Evolutionary conservation across 1,284 basidiomycete genomes (phyloP).

Genomic region (Cutaneotrichosporon cyanovorans): DNA sequence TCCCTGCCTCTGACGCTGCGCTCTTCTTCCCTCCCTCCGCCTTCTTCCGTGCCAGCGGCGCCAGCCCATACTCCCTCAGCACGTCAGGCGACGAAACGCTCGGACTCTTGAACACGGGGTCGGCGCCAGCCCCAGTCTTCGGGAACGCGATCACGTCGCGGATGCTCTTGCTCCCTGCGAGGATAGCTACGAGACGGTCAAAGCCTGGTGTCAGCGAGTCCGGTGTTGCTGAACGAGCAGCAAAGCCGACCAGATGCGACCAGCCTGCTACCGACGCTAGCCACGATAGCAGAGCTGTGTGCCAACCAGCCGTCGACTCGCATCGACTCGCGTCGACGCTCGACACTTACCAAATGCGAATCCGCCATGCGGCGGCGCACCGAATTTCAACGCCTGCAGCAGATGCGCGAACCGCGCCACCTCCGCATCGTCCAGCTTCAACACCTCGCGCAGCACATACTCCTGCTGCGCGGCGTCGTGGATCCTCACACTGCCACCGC

Average conservation of each 20-base stretch:
- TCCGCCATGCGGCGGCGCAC: slow-evolving; percentile 93
- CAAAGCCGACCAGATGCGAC: neutral
- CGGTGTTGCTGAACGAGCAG: too few relatives aligned
- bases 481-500: slow-evolving; percentile 85
- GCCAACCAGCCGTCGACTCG: too few relatives aligned
- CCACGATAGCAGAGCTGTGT: too few relatives aligned
- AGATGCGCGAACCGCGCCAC: slow-evolving; percentile 71
- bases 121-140: slow-evolving; percentile 74
- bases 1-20: neutral
- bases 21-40: neutral
- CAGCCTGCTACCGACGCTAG: neutral
- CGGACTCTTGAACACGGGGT: slow-evolving; percentile 82
- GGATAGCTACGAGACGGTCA: slow-evolving; percentile 82
- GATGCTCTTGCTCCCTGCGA: slow-evolving; percentile 75
- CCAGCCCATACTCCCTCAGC: slow-evolving; percentile 48
- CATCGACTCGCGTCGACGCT: neutral
- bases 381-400: slow-evolving; percentile 72
- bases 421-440: slow-evolving; percentile 70
- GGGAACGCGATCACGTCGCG: slow-evolving; percentile 95
- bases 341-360: slow-evolving; percentile 77
- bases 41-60: neutral
- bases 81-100: slow-evolving; percentile 54
- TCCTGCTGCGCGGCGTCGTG: slow-evolving; percentile 83
- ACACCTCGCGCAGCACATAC: slow-evolving; percentile 65
- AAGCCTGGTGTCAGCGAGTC: slow-evolving; percentile 56